Evolutionary conservation across 2,329 filamentous ascomycete genomes (phyloP), one percentile per base, ranked within the genome.

Genomic region (Colletotrichum abscissum): DNA sequence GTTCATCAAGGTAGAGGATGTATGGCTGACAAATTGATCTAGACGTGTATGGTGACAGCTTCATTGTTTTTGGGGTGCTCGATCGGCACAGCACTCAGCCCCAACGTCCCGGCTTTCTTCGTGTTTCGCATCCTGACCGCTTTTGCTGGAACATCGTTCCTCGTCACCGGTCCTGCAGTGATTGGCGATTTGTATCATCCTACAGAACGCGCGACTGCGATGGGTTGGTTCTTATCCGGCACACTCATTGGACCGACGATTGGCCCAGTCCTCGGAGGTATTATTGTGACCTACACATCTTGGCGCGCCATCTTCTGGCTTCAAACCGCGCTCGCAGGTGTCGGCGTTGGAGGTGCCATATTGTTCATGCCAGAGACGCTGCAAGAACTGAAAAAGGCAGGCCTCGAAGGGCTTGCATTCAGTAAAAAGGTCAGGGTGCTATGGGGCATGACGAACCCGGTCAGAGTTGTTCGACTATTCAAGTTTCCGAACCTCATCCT

Each of bases 241-340:
- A 92, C 91, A 0, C 84, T 94, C 1, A 88, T 93, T 63, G 92
- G 92, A 0, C 92, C 92, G 5, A 90, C 88, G 2, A 82, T 91
- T 70, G 91, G 92, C 1, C 87, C 88, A 1, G 91, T 93, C 76
- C 84, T 94, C n/a, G 88, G 92, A 73, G 92, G 92, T 35, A 90
- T 93, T 35, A 92, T 94, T 64, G 91, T 93, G 38, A 94, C 91
- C 0, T 93, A 89, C 81, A 83, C 86, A 7, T 87, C 86, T 24
- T 94, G 92, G 92, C 85, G 92, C 35, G 88, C 89, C 59, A 92
- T 94, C 73, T 94, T 93, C 82, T 94, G 91, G 90, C 84, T 94
- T 0, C 91, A 94, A 76, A 87, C 90, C 0, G 92, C 88, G 0
- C 85, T 94, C 1, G 88, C 89, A 0, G 91, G 87, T 2, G 80